A percentile compares a stretch with the other conserved stretches of the same genome.
Conservation (phyloP, 257 asterid genomes). For the Penstemon barbatus region DNA sequence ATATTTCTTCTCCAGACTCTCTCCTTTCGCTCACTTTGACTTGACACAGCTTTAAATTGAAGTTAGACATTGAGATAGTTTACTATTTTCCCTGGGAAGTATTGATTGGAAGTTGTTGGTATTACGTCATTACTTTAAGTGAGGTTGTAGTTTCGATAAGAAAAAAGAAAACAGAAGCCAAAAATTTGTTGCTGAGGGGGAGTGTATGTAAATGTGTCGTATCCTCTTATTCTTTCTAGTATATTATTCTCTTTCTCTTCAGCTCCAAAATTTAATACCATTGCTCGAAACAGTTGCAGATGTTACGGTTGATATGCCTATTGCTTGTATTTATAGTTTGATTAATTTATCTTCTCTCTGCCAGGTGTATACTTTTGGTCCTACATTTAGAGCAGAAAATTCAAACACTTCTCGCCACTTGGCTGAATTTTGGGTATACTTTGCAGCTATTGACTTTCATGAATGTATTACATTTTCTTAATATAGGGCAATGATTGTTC, state of each 20-base stretch:
- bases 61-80: no score
- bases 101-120: no score
- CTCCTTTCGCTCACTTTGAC: no score
- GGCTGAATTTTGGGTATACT: conserved; percentile 92
- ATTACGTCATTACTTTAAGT: no score
- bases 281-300: conserved; percentile 12
- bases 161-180: no score
- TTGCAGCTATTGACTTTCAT: conserved; percentile 6
- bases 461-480: conserved; percentile 5
- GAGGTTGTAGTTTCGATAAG: no score
- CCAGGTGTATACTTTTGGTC: conserved; percentile 98
- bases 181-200: no score
- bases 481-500: conserved; percentile 19
- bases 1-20: conserved; percentile 27
- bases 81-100: no score
- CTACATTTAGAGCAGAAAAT: conserved; percentile 98
- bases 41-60: no score
- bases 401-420: conserved; percentile 95
- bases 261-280: not conserved
- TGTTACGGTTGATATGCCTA: conserved; percentile 12
- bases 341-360: conserved; percentile 24
- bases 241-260: not conserved
- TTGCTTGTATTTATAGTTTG: conserved; percentile 22
- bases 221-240: conserved; percentile 12
- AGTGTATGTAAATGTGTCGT: not conserved